These are phyloP conservation scores for Populus nigra DNA, from an alignment of 345 rosid genomes.

Conservation along the genomic window DNA sequence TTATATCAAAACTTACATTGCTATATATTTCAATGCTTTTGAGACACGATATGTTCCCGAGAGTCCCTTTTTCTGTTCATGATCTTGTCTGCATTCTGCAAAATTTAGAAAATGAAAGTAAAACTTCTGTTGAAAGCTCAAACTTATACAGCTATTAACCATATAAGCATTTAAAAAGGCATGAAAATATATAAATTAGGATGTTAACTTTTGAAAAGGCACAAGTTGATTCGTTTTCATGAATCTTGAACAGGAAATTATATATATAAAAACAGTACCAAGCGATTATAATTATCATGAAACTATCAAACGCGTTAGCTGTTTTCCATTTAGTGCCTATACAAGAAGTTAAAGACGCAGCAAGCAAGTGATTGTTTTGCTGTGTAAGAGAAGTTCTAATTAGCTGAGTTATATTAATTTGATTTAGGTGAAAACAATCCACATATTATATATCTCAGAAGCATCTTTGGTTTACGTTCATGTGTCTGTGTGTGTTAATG, in stretches of 20 bases:
- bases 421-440: no score
- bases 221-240: neutral
- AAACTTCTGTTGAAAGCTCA: neutral
- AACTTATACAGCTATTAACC: neutral
- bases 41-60: neutral
- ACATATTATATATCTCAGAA: no score
- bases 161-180: neutral
- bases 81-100: neutral
- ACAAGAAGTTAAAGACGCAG: neutral
- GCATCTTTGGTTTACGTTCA: no score
- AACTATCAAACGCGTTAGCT: neutral
- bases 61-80: neutral
- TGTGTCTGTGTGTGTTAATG: no score
- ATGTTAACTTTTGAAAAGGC: neutral
- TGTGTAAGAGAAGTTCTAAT: no score
- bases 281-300: neutral
- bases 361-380: neutral
- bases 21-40: neutral
- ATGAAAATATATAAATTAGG: neutral
- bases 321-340: neutral
- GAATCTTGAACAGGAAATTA: neutral
- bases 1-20: neutral
- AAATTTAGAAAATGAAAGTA: neutral
- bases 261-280: no score
- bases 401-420: no score